Conservation (phyloP, 805 yeast species). For the Kodamaea sagamina region DNA sequence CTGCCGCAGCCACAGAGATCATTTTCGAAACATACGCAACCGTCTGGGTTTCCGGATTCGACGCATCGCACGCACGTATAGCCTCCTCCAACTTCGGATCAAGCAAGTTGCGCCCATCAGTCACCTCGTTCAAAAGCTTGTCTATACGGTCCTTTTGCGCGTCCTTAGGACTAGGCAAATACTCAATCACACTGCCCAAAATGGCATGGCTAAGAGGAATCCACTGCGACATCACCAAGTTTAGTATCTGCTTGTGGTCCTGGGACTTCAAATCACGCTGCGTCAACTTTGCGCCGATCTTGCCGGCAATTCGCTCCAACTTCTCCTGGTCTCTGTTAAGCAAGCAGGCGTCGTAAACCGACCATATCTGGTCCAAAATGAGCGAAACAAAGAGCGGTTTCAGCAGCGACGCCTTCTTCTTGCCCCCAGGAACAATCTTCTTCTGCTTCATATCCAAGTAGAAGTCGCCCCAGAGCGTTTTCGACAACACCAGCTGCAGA, state of each 20-base stretch:
- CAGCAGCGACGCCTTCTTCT: constrained; percentile 54
- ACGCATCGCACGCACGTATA: constrained; percentile 66
- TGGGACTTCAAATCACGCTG: constrained; percentile 81
- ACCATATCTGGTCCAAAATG: constrained; percentile 90
- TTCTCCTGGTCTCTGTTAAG: constrained; percentile 67
- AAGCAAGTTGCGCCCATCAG: constrained; percentile 36
- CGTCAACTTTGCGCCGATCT: constrained; percentile 64
- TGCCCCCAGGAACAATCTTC: constrained; percentile 69
- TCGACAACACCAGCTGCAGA: constrained; percentile 72
- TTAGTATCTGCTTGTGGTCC: constrained; percentile 65
- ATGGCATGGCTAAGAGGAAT: constrained; percentile 88
- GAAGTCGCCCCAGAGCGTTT: constrained; percentile 95
- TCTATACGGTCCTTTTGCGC: constrained; percentile 78
- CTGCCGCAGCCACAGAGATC: constrained; percentile 79
- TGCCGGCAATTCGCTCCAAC: constrained; percentile 70
- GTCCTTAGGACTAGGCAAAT: constrained; percentile 75
- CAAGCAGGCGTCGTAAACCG: constrained; percentile 73
- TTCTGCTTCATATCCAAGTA: constrained; percentile 88
- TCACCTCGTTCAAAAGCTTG: constrained; percentile 50
- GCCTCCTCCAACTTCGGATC: constrained; percentile 52
- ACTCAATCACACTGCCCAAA: constrained; percentile 78
- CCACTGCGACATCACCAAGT: constrained; percentile 86
- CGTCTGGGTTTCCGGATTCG: constrained; percentile 53
- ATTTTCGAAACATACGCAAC: constrained; percentile 86
- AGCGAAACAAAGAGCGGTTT: constrained; percentile 84